Evolutionary conservation across 495 filamentous ascomycete species (phyloP).

Genomic region (Neurospora sp.): DNA sequence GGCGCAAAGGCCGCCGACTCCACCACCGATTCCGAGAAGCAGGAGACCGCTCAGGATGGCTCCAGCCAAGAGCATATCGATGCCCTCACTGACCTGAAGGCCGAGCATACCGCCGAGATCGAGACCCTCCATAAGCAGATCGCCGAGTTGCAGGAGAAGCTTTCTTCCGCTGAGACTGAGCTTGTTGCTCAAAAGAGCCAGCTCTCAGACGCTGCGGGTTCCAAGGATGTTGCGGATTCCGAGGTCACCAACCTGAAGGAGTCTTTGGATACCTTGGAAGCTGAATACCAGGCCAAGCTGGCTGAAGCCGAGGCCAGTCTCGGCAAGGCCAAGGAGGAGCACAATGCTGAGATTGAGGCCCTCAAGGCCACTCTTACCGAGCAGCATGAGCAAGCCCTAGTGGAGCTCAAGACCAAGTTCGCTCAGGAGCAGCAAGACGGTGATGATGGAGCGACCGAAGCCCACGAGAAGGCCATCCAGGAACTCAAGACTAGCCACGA

Average conservation of each 20-base stretch:
- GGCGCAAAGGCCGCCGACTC: slow-evolving; percentile 23
- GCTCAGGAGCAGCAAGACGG: slow-evolving; percentile 29
- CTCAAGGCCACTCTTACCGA: slow-evolving; percentile 32
- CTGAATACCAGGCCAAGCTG: slow-evolving; percentile 26
- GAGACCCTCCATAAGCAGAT: slow-evolving; percentile 32
- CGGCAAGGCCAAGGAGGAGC: slow-evolving; percentile 25
- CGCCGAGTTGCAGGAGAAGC: slow-evolving; percentile 31
- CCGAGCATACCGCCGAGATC: slow-evolving; percentile 37
- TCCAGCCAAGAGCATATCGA: slow-evolving; percentile 29
- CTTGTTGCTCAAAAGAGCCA: slow-evolving; percentile 27
- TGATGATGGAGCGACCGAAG: slow-evolving; percentile 16
- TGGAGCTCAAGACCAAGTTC: slow-evolving; percentile 32
- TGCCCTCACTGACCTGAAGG: slow-evolving; percentile 33
- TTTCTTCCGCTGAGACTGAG: slow-evolving; percentile 29
- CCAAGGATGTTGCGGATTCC: slow-evolving; percentile 28
- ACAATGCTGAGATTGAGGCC: slow-evolving; percentile 29
- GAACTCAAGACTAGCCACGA: slow-evolving; percentile 35
- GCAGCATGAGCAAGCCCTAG: slow-evolving; percentile 28
- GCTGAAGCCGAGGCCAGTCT: slow-evolving; percentile 24
- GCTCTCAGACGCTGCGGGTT: slow-evolving; percentile 22
- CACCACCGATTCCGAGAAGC: slow-evolving; percentile 7
- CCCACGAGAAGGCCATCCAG: slow-evolving; percentile 27
- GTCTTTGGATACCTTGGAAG: slow-evolving; percentile 30
- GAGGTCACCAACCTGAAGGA: slow-evolving; percentile 33
- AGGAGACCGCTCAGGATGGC: slow-evolving; percentile 15